A percentile compares a stretch with the other conserved stretches of the same genome.
Conservation (phyloP, 2,329 filamentous ascomycete genomes). For the Ophiostoma triangulosporum region DNA sequence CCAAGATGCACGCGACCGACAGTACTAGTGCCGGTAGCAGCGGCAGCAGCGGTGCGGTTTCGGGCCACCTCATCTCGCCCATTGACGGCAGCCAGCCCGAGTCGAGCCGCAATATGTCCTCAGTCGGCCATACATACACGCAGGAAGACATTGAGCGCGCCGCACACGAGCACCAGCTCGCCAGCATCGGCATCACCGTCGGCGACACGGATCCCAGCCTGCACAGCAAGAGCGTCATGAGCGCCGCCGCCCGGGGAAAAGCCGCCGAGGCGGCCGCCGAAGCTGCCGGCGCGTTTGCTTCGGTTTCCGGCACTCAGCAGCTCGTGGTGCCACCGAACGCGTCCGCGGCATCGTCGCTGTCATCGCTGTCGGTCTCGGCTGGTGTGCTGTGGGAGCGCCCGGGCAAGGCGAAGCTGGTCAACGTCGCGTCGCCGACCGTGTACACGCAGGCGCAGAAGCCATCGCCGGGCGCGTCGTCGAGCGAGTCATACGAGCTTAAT, state of each 20-base stretch:
- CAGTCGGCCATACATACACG: not conserved
- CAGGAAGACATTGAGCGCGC: constrained; percentile 18
- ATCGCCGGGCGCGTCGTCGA: constrained; percentile 10
- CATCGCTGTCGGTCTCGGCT: constrained; percentile 2
- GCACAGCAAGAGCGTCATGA: constrained; percentile 19
- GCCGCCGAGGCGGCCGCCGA: not conserved
- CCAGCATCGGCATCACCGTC: constrained; percentile 29
- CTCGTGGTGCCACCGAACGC: not conserved
- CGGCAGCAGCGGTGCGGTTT: not conserved
- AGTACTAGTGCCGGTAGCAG: not conserved
- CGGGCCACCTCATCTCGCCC: not conserved
- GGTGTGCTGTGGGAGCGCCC: constrained; percentile 8
- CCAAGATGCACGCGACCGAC: constrained; percentile 3
- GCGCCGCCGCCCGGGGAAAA: constrained; percentile 14
- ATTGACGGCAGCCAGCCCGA: no score
- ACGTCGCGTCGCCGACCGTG: not conserved
- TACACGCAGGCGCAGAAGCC: not conserved
- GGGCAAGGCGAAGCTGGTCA: constrained; percentile 26
- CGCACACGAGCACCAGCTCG: constrained; percentile 15
- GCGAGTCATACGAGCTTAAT: constrained; percentile 36
- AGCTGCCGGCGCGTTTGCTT: not conserved
- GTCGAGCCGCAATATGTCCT: not conserved
- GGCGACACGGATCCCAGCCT: constrained; percentile 25
- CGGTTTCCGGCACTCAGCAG: not conserved
- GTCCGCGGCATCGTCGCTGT: constrained; percentile 1